These are phyloP conservation scores for Tulasnella sp. DNA, from an alignment of 768 basidiomycete species.

Conservation along the genomic window DNA sequence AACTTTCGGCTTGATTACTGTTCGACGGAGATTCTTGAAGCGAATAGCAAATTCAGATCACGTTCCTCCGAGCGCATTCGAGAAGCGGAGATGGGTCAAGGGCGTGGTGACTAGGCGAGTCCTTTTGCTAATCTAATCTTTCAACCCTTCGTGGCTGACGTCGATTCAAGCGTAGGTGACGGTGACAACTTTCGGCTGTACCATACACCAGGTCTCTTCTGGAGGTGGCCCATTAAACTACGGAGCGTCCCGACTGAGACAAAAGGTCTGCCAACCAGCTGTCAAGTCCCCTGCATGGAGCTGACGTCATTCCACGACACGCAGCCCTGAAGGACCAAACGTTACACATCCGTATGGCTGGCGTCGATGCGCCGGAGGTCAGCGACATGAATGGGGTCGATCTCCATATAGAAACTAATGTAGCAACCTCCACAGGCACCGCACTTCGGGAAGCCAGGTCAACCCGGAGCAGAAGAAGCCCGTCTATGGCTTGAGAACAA, in stretches of 20 bases:
- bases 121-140: constrained; percentile 13
- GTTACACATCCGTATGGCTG: constrained; percentile 81
- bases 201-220: constrained; percentile 77
- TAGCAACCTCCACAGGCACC: constrained; percentile 48
- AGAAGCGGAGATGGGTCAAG: constrained; percentile 60
- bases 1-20: constrained; percentile 31
- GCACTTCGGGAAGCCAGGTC: constrained; percentile 78
- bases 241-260: constrained; percentile 54
- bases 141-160: neutral
- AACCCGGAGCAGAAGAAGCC: constrained; percentile 70
- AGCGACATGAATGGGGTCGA: neutral
- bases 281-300: neutral
- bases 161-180: constrained; percentile 63
- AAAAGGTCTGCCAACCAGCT: constrained; percentile 46
- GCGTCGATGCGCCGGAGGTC: constrained; percentile 91
- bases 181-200: constrained; percentile 84
- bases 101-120: constrained; percentile 75
- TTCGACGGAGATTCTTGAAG: constrained; percentile 29
- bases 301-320: neutral
- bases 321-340: constrained; percentile 75
- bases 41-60: constrained; percentile 39
- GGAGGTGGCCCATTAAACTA: constrained; percentile 67
- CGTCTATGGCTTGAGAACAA: constrained; percentile 61
- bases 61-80: constrained; percentile 59
- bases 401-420: neutral